Percentiles rank a stretch among this genome's conserved stretches.
Conservation (phyloP, 129 eudicot genomes). For the Chrysanthemum lavandulifolium region DNA sequence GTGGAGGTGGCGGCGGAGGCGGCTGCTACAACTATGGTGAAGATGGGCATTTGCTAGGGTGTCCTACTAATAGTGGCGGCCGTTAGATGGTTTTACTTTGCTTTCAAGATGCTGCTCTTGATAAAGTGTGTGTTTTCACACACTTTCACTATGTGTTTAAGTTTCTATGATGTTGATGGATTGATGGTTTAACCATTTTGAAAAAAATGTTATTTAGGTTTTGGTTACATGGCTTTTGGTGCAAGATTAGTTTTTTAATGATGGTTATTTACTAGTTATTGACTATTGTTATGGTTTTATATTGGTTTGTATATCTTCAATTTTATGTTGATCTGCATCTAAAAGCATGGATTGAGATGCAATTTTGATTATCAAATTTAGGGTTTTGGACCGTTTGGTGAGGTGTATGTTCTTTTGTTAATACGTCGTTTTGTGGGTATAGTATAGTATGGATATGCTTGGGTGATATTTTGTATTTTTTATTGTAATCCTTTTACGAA, state of each 20-base stretch:
- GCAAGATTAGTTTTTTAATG: background rate
- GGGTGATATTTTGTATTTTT: no score
- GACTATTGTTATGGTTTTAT: background rate
- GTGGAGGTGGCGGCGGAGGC: conserved; percentile 54
- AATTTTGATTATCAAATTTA: no score
- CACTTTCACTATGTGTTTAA: no score
- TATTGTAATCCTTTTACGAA: no score
- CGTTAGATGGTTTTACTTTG: conserved; percentile 22
- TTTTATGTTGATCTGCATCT: no score
- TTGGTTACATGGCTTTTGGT: background rate
- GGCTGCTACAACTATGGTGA: conserved; percentile 69
- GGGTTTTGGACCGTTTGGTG: no score
- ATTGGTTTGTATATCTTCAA: background rate
- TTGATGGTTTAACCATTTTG: conserved; percentile 27
- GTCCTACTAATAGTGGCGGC: conserved; percentile 42
- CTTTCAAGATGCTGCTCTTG: background rate
- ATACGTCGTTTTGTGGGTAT: no score
- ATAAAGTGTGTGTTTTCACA: no score
- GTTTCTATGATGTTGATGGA: conserved; percentile 9
- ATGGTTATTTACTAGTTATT: background rate
- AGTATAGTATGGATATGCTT: no score
- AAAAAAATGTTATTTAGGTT: conserved; percentile 9
- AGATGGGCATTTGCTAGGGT: conserved; percentile 61
- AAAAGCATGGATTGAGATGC: no score
- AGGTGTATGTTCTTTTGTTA: no score